These are phyloP conservation scores for Trichoderma virens DNA, from an alignment of 495 filamentous ascomycete genomes.

Conservation along the genomic window DNA sequence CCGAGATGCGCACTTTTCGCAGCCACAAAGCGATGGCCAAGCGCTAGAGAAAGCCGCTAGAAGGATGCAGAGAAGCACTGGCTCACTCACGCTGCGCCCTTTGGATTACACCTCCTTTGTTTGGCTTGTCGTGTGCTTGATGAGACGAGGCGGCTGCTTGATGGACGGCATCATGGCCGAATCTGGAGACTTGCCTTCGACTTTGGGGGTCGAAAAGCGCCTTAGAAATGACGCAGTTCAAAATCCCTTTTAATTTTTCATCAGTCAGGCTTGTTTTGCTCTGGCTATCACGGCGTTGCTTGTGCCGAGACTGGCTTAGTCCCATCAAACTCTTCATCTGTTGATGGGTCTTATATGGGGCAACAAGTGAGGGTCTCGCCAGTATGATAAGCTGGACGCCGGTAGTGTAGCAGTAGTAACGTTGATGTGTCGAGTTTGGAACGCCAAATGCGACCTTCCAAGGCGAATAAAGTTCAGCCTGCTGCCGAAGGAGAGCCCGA, in stretches of 20 bases:
- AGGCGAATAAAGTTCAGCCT: background rate
- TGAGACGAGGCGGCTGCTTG: background rate
- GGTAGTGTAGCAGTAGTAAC: constrained; percentile 4
- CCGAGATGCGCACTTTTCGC: background rate
- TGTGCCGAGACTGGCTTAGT: background rate
- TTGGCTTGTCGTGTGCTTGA: background rate
- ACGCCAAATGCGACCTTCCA: background rate
- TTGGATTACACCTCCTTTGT: background rate
- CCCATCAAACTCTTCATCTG: background rate
- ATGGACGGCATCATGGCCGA: background rate
- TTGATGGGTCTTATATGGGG: constrained; percentile 3
- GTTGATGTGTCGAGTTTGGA: constrained; percentile 7
- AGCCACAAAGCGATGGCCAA: background rate
- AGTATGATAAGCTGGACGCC: background rate
- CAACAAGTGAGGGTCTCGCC: constrained; percentile 3
- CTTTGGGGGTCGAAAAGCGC: too few relatives aligned
- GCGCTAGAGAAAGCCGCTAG: constrained; percentile 6
- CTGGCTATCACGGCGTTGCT: background rate
- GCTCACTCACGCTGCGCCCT: background rate
- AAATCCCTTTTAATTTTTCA: background rate
- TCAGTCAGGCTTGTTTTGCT: background rate
- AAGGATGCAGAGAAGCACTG: constrained; percentile 2
- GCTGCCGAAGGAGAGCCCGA: too few relatives aligned
- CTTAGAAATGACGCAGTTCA: background rate
- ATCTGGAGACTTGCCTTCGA: background rate